Percentiles rank a stretch among this genome's conserved stretches.
Evolutionary conservation across 176 grass and related monocot genomes (phyloP).

Genomic region (Oryza meridionalis): DNA sequence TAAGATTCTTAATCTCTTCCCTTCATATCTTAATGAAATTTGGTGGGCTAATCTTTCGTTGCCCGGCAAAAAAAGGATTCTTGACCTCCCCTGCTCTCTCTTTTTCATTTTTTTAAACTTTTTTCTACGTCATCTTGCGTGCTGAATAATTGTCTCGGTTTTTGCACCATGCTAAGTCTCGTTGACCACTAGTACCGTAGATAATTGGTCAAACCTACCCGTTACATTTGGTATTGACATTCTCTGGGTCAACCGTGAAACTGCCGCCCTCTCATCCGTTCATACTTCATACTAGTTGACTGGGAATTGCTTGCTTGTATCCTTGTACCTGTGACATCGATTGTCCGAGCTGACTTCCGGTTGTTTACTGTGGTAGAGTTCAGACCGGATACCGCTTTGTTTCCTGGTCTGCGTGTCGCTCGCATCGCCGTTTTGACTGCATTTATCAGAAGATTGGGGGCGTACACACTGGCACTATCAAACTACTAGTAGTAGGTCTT

Average conservation of each 20-base stretch:
- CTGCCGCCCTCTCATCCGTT: background rate
- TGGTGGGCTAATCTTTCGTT: too few species aligned
- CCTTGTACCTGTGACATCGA: background rate
- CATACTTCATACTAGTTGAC: constrained; percentile 41
- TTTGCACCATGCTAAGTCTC: background rate
- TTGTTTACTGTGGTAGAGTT: background rate
- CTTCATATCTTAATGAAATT: too few species aligned
- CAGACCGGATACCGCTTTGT: background rate
- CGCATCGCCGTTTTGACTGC: background rate
- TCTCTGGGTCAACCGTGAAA: background rate
- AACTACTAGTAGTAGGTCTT: background rate
- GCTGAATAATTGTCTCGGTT: background rate
- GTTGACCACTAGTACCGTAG: background rate
- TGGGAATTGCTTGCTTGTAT: background rate
- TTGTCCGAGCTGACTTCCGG: constrained; percentile 6
- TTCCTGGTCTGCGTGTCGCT: background rate
- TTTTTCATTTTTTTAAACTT: too few species aligned
- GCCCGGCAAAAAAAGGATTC: too few species aligned
- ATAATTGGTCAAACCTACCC: background rate
- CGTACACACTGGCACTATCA: background rate
- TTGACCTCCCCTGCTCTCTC: too few species aligned
- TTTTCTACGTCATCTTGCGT: background rate
- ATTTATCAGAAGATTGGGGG: background rate
- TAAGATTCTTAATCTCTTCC: background rate
- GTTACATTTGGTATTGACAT: background rate